These are phyloP conservation scores for Begonia peltatifolia DNA, from an alignment of 306 rosid species.

Conservation along the genomic window DNA sequence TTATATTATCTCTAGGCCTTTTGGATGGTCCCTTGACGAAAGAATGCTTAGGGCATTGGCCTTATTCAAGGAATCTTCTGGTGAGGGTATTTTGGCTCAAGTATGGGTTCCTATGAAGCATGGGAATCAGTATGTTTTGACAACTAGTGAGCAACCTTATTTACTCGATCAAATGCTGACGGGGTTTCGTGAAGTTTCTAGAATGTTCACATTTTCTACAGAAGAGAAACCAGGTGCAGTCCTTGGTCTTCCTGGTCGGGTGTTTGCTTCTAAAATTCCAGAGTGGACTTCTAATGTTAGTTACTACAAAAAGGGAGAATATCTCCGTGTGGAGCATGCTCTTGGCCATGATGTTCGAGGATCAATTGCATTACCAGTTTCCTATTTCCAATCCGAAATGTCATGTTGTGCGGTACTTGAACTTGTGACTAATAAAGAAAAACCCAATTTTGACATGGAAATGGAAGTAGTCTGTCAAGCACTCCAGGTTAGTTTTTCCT, in stretches of 20 bases:
- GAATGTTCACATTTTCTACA: constrained; percentile 46
- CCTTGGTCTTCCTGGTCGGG: constrained; percentile 89
- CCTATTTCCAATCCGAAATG: constrained; percentile 19
- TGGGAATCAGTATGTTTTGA: constrained; percentile 44
- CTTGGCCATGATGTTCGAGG: constrained; percentile 55
- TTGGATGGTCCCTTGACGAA: constrained; percentile 53
- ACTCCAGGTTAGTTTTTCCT: constrained; percentile 34
- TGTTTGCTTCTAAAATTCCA: constrained; percentile 50
- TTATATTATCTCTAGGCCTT: constrained; percentile 23
- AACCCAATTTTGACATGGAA: constrained; percentile 52
- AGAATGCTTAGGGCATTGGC: constrained; percentile 72
- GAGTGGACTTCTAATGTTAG: constrained; percentile 90
- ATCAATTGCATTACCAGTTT: constrained; percentile 67
- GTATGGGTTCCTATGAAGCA: constrained; percentile 75
- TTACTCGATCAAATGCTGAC: constrained; percentile 63
- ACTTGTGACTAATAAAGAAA: constrained; percentile 64
- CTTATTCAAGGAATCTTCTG: constrained; percentile 56
- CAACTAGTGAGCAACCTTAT: constrained; percentile 78
- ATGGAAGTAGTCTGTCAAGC: constrained; percentile 51
- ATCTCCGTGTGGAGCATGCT: constrained; percentile 61
- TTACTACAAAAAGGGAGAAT: constrained; percentile 56
- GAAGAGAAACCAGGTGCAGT: constrained; percentile 33
- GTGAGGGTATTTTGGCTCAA: constrained; percentile 74
- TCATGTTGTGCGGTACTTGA: constrained; percentile 76
- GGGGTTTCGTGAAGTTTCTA: constrained; percentile 84